A percentile compares a stretch with the other conserved stretches of the same genome.
These are phyloP conservation scores for Acer yangbiense DNA, from an alignment of 345 rosid species.

Conservation along the genomic window DNA sequence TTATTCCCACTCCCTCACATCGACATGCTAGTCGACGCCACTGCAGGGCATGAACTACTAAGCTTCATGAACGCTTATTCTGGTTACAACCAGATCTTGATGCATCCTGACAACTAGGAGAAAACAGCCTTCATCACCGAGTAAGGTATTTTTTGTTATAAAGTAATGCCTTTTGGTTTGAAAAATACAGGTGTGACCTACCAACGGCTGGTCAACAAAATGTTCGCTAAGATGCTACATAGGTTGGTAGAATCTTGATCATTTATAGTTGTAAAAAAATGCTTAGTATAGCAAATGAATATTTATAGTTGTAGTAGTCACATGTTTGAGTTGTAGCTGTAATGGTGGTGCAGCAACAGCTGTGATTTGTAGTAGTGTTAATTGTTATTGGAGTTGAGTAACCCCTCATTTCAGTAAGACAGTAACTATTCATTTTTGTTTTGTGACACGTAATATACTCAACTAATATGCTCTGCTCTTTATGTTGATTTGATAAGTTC, in stretches of 20 bases:
- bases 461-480: neutral
- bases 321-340: neutral
- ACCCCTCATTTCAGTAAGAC: neutral
- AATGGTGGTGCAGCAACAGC: neutral
- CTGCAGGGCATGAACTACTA: too few species aligned
- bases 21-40: too few species aligned
- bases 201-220: too few species aligned
- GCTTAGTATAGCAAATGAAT: neutral
- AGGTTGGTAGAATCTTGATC: constrained; percentile 27
- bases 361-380: neutral
- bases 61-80: too few species aligned
- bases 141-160: too few species aligned
- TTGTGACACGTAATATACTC: neutral
- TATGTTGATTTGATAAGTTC: neutral
- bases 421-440: neutral
- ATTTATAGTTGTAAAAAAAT: neutral
- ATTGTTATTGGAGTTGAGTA: neutral
- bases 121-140: too few species aligned
- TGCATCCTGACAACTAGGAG: too few species aligned
- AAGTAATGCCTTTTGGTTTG: too few species aligned
- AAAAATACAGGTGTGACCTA: too few species aligned
- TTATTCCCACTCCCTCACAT: too few species aligned
- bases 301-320: neutral
- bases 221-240: constrained; percentile 57
- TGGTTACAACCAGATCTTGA: too few species aligned